Evolutionary conservation across 805 yeast species (phyloP).

Genomic region (Kluyveromyces lactis): DNA sequence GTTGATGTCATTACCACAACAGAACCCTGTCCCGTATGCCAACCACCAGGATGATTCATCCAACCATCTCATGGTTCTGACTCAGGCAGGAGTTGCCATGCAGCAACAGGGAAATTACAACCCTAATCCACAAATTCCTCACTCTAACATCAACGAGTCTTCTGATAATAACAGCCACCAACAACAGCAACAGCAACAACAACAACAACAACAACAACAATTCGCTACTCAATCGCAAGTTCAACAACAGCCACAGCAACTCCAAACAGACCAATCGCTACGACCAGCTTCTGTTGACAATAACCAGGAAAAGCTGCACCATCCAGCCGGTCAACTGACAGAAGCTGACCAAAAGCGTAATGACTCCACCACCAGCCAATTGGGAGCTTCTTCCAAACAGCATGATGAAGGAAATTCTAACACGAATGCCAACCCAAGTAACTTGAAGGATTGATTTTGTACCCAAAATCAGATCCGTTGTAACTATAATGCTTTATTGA

Average conservation of each 20-base stretch:
- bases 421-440: not conserved
- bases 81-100: not conserved
- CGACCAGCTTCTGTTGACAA: not conserved
- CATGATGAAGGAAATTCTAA: no score
- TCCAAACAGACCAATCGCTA: not conserved
- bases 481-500: not conserved
- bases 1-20: slow-evolving; percentile 5
- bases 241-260: not conserved
- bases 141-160: not conserved
- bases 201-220: slow-evolving; percentile 3
- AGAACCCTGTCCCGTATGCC: not conserved
- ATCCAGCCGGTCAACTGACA: no score
- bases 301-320: no score
- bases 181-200: slow-evolving; percentile 1
- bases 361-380: no score
- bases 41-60: not conserved
- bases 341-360: no score
- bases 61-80: not conserved
- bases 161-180: not conserved
- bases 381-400: no score
- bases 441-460: not conserved
- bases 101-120: not conserved
- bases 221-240: not conserved
- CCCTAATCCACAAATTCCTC: not conserved
- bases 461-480: not conserved